Evolutionary conservation across 2,329 filamentous ascomycete genomes (phyloP), one percentile per base, ranked within the genome.

Genomic region (Monosporascus sp.): DNA sequence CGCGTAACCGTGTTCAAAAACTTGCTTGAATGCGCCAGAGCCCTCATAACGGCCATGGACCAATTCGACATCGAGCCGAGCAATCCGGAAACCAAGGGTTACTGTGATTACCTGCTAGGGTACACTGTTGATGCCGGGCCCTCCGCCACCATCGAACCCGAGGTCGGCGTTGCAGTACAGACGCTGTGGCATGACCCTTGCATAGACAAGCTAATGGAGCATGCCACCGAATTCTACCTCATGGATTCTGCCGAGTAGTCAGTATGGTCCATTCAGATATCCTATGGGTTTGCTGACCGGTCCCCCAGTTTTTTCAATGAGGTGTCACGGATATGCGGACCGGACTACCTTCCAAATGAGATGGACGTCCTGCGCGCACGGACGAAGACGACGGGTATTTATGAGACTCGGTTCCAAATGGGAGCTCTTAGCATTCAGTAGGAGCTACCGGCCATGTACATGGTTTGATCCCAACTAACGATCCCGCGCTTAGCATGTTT

Each of bases 171-270:
- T 53, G 94, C 94, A 17, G 86, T 97, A 38, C 84, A 87, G 60
- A 87, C 89, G 51, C 76, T 99, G 68, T 99, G 94, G 94, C 87
- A 87, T 63, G 94, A 99, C 67, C 87, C 89, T 7, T 88, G 87
- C 62, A 89, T 90, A 63, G 83, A 89, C 51, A 84, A 82, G 61
- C 81, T 97, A 38, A 87, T 97, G 79, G 90, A 96, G 66, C 90
- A 94, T 68, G 90, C 96, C 70, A 96, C 91, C 68, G 93, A 99
- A 73, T 99, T 99, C 71, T 99, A 99, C 69, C 77, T 99, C 54
- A 99, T 99, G 94, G 94, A 99, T 72, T 99, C 94, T 24, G 94
- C 94, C 50, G 91, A 92, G 76, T 99, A 99, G 93, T 99, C 39
- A 58, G 61, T 58, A 31, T 8, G 20, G 14, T 15, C 20, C 9